Evolutionary conservation across 495 filamentous ascomycete species (phyloP), one percentile per base, ranked within the genome.

Genomic region (Aspergillus bertholletiae): DNA sequence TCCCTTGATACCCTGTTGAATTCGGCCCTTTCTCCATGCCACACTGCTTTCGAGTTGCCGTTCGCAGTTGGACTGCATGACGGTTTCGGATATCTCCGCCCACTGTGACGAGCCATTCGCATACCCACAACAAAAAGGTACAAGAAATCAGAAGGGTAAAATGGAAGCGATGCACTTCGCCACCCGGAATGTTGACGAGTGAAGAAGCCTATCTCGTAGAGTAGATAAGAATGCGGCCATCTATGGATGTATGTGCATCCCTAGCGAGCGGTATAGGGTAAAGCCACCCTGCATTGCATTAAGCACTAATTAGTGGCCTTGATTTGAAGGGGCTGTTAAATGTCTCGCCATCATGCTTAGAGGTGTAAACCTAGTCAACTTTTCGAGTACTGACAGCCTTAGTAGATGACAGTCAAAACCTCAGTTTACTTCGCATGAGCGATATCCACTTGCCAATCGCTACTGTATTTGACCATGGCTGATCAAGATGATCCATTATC

Each of bases 21-120:
- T 27, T 27, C 20, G 24, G 21, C 18, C 43, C 43, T 46, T 46
- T n/a, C 21, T n/a, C 24, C 12, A 46, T 46, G 21, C 43, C 17
- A 46, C n/a, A 6, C 21, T 12, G 23, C 20, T 8, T 43, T 17
- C 34, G 26, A 34, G 48, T 47, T 35, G 48, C 52, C 47, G 30
- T 53, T 53, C 32, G 28, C 51, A 23, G 56, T 34, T 48, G 57
- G 46, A 43, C 32, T 26, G 30, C 11, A 47, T 34, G 52, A 59
- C 52, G 57, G 55, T 59, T 59, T 51, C 57, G 48, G 57, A 55
- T 44, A 37, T 51, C 30, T 48, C 45, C 45, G 28, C 6, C 26
- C 39, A 43, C 7, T 43, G 45, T 20, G 9, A 30, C 13, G 11
- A 30, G 8, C 8, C 45, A 47, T 47, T n/a, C 28, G 32, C 23